A percentile compares a stretch with the other conserved stretches of the same genome.
These are phyloP conservation scores for Grifola frondosa DNA, from an alignment of 1,284 basidiomycete genomes.

Conservation along the genomic window DNA sequence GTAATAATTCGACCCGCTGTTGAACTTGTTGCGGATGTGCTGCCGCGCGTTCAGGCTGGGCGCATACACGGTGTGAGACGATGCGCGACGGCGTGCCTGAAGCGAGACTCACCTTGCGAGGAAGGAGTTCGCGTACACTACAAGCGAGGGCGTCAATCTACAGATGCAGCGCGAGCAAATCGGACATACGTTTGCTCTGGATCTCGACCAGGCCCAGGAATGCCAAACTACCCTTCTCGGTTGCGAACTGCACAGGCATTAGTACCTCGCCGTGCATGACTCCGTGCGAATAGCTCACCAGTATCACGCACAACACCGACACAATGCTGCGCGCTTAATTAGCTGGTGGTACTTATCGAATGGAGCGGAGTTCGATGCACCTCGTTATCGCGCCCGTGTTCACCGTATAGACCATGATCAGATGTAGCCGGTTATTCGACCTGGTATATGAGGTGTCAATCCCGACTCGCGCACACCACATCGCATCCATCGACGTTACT, in stretches of 20 bases:
- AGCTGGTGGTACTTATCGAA: too few species aligned
- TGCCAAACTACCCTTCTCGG: conserved; percentile 8
- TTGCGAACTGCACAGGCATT: conserved; percentile 1
- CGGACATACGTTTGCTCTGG: conserved; percentile 10
- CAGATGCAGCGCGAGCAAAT: too few species aligned
- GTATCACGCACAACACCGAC: conserved; percentile 5
- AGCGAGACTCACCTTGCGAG: conserved; percentile 6
- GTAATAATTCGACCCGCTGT: too few species aligned
- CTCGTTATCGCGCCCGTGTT: conserved; percentile 10
- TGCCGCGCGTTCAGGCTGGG: conserved; percentile 7
- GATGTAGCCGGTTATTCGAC: conserved; percentile 3
- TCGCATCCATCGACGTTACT: not conserved
- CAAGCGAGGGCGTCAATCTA: not conserved
- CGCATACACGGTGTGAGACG: not conserved
- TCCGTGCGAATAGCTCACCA: not conserved
- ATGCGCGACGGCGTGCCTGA: too few species aligned
- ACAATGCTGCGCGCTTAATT: too few species aligned
- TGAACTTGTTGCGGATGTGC: conserved; percentile 2
- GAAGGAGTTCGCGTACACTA: conserved; percentile 12
- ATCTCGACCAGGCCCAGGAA: conserved; percentile 12
- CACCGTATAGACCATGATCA: conserved; percentile 7
- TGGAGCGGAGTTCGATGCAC: too few species aligned
- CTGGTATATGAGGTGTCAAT: too few species aligned
- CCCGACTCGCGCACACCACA: too few species aligned
- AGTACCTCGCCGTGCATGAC: too few species aligned